Base-by-base conservation (phyloP, 1,139 yeast species). In the Blastobotrys persicus region DNA sequence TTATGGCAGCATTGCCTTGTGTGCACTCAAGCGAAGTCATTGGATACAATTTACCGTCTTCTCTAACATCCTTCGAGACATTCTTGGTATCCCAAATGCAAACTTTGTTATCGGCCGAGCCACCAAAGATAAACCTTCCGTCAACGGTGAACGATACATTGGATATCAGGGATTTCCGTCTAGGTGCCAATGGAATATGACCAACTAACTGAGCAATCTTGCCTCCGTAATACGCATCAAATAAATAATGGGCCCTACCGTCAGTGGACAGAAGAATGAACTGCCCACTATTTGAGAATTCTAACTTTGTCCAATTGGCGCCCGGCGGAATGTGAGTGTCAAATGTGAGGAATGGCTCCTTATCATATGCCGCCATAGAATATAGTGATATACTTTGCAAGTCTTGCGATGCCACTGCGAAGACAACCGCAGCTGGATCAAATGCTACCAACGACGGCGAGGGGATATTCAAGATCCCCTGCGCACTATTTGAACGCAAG, bases 271-370 rank as follows among this genome's bases (percentile, higher is more conserved):
- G 67, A n/a, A 88, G 69, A n/a, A 92, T 60, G 53, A 74, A 72
- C 61, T 83, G 85, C 28, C 95, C 95, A 61, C 85, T 85, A 63
- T 89, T 89, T 20, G 95, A 80, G 64, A 91, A 88, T 64, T 89
- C 95, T 31, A 89, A 54, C 57, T 82, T 84, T 37, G 77, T 76
- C 87, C 91, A 85, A 6, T 58, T 53, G 49, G 69, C 70, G 53
- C 71, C 60, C 42, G 70, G 37, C 51, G 63, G 59, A 40, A 56
- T 53, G 4, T 74, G 73, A 6, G 79, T 66, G 18, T 61, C 68
- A 53, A 68, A 74, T 43, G 64, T 69, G 47, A 68, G 70, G 62
- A 75, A 87, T 59, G 75, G 89, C 63, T 66, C 79, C 44, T 76
- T 73, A 45, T 81, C 85, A 60, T 78, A 79, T 47, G 74, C 75